Conservation (phyloP, 768 basidiomycete species). For the Mycena chlorophos region DNA sequence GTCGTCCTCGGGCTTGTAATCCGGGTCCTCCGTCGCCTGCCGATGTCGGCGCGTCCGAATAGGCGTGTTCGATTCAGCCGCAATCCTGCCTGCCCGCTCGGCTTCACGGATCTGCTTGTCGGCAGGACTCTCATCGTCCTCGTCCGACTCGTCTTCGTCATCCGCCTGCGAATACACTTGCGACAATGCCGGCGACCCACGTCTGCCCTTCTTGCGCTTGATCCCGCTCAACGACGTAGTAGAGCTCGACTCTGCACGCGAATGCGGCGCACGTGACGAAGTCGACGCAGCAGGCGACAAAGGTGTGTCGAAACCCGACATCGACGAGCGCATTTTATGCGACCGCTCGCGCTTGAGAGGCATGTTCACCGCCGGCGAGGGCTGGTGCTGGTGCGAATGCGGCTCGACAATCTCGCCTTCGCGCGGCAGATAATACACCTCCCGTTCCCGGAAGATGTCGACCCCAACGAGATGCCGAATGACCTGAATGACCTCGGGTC, state of each 20-base stretch:
- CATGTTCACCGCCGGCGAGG: constrained; percentile 20
- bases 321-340: constrained; percentile 14
- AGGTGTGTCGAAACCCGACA: constrained; percentile 11
- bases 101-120: constrained; percentile 30
- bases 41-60: constrained; percentile 23
- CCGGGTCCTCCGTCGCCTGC: constrained; percentile 30
- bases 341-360: constrained; percentile 14
- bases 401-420: constrained; percentile 41
- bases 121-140: constrained; percentile 26
- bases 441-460: constrained; percentile 63
- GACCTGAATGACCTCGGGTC: constrained; percentile 53
- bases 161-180: constrained; percentile 16
- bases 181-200: constrained; percentile 16
- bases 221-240: constrained; percentile 23
- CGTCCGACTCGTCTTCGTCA: constrained; percentile 24
- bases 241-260: constrained; percentile 31
- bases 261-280: constrained; percentile 28
- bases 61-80: constrained; percentile 16
- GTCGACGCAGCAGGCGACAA: constrained; percentile 16
- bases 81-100: constrained; percentile 25
- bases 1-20: constrained; percentile 39
- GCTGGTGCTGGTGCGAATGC: constrained; percentile 23
- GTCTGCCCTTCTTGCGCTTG: constrained; percentile 8
- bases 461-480: constrained; percentile 64
- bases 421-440: constrained; percentile 62